Evolutionary conservation across 148 eudicot species (phyloP).

Genomic region (Fallopia convolvulus): DNA sequence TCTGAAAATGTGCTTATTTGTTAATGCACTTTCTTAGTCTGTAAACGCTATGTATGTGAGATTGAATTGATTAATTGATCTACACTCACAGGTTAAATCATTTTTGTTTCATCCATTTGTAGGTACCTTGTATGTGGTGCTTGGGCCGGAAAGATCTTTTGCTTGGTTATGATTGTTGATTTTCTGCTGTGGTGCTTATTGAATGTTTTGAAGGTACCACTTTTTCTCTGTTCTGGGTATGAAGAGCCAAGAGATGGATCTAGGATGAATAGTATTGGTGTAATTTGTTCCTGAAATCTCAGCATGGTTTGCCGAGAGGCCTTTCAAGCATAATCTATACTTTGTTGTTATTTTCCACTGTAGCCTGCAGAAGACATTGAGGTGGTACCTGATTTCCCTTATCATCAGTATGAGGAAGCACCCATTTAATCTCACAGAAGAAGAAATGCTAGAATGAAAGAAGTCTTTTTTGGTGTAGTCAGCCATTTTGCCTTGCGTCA

Average conservation of each 20-base stretch:
- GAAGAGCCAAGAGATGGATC: neutral
- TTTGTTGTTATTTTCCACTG: neutral
- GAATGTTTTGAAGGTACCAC: neutral
- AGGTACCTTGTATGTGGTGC: slow-evolving; percentile 88
- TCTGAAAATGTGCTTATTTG: neutral
- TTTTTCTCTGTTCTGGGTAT: neutral
- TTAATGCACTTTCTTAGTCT: neutral
- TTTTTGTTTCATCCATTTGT: slow-evolving; percentile 1
- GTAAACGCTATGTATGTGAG: neutral
- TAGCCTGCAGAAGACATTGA: slow-evolving; percentile 79
- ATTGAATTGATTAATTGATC: neutral
- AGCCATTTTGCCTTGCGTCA: neutral
- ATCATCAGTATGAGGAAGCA: slow-evolving; percentile 19
- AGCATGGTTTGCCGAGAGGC: neutral
- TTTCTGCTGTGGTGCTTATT: slow-evolving; percentile 69
- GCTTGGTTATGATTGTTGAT: slow-evolving; percentile 86
- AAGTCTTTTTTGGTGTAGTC: neutral
- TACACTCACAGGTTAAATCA: neutral
- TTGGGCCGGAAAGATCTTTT: slow-evolving; percentile 96
- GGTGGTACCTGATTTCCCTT: slow-evolving; percentile 55
- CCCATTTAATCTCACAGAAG: neutral
- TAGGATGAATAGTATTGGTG: neutral
- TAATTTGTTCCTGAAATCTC: neutral
- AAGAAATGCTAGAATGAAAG: neutral
- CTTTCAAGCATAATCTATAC: neutral